Percentiles rank a stretch among this genome's conserved stretches.
Evolutionary conservation across 371 early-diverging fungal species (phyloP).

Genomic region (Mucor velutinosus): DNA sequence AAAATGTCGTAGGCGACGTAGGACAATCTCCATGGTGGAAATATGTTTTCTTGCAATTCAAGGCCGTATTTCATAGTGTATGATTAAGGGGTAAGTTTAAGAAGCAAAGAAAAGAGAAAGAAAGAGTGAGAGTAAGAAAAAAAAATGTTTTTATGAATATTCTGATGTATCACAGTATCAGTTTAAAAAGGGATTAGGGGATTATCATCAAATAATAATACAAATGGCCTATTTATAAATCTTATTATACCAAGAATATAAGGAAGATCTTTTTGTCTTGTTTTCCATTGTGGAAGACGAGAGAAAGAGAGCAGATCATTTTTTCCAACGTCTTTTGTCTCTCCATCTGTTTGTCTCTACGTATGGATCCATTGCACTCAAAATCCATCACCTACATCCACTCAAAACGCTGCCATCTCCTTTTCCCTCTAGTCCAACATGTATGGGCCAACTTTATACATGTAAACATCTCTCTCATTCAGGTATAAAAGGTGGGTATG

Average conservation of each 20-base stretch:
- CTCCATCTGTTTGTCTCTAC: background rate
- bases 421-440: background rate
- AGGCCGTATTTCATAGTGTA: constrained; percentile 47
- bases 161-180: constrained; percentile 4
- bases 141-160: background rate
- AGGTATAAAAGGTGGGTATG: background rate
- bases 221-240: constrained; percentile 6
- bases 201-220: background rate
- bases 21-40: constrained; percentile 81
- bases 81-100: constrained; percentile 7
- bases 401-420: no score
- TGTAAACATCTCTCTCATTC: background rate
- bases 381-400: no score
- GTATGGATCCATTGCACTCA: no score
- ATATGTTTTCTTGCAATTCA: constrained; percentile 47
- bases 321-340: background rate
- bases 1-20: constrained; percentile 92
- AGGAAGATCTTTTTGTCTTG: background rate
- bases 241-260: background rate
- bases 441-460: background rate
- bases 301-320: background rate
- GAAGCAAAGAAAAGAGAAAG: constrained; percentile 12
- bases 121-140: constrained; percentile 4
- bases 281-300: background rate
- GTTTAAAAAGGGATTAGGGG: constrained; percentile 6